Evolutionary conservation across 2,329 filamentous ascomycete species (phyloP), one percentile per base, ranked within the genome.

Genomic region (Lasiodiplodia citricola): DNA sequence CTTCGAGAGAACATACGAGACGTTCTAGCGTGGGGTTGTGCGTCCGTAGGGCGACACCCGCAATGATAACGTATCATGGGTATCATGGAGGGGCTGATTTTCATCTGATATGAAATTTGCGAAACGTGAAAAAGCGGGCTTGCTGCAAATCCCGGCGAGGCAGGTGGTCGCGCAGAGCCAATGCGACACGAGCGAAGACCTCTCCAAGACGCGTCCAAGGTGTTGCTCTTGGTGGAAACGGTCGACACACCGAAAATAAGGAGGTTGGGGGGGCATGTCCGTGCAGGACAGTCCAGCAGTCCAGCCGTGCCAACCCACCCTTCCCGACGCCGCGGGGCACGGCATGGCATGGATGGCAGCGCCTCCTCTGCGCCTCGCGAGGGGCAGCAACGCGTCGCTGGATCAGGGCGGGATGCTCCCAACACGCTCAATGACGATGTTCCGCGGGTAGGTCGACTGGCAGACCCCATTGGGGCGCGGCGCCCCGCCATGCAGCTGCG

Each of bases 1-100:
- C 38, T 50, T 67, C 65, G 37, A 60, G 37, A 58, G 55, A 58
- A 56, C 52, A 57, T 73, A 73, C 71, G 66, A 77, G 75, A 70
- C 64, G 73, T 73, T 68, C 73, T 80, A 80, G 78, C 75, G 78
- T 74, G 77, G 76, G 75, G 77, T 73, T 70, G 68, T 71, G 69
- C 69, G 52, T 64, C 60, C 25, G 60, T 64, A 64, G 60, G 60
- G 60, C 60, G 47, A 64, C 31, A 64, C 63, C 52, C 52, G 50
- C 63, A 66, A 51, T 56, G 62, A 66, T 66, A 55, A 66, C 63
- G 50, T 25, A 47, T 47, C 44, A 44, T 44, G 16, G n/a, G 51
- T 23, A 63, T 51, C 58, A 55, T 56, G 63, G 63, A 66, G 63
- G 63, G 63, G 63, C 44, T 66, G 63, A 56, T 56, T 56, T 55